Evolutionary conservation across 1,139 yeast genomes (phyloP), one percentile per base, ranked within the genome.

Genomic region (Yamadazyma sp.): DNA sequence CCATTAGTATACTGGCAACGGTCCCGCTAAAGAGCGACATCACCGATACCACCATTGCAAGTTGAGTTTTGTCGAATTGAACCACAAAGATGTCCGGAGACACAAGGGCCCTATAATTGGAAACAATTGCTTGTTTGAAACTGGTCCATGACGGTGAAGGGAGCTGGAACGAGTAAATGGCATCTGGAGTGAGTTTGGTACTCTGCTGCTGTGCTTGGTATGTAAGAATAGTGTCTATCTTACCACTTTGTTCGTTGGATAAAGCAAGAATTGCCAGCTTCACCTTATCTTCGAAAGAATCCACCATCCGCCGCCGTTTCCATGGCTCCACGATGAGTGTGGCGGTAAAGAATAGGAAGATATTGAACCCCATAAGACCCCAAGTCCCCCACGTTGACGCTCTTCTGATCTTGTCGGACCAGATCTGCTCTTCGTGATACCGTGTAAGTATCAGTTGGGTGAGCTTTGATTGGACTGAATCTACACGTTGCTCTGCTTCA

Each of bases 361-460:
- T 75, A 62, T 94, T 94, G 48, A 89, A 75, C 1, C 90, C 94
- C 95, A 89, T 89, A 35, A 94, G 72, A 1, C 83, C 68, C 76
- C 95, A 82, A 0, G 99, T 92, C 1, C 97, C 98, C 95, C 96
- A 94, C 0, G 98, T 90, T 8, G 96, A 87, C 2, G 95, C 89
- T 44, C 94, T 74, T 46, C 98, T 70, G 43, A 92, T 92, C 59
- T 90, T 90, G 61, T 94, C 98, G 4, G 96, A 87, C 98, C 98
- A 94, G 4, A 92, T 82, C 61, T 94, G 98, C 54, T 94, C 99
- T 56, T 94, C 98, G 47, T 92, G 96, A 53, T 94, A 94, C 48
- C 97, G 67, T 1, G 92, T 81, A 51, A 90, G 70, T 25, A 94
- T 92, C 50, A 87, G 82, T 44, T 82, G 82, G 6, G 90, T 82